Percentiles rank a stretch among this genome's conserved stretches.
phyloP scores from a whole-genome alignment of 176 grass and related monocot genomes.

The Juncus effusus region DNA sequence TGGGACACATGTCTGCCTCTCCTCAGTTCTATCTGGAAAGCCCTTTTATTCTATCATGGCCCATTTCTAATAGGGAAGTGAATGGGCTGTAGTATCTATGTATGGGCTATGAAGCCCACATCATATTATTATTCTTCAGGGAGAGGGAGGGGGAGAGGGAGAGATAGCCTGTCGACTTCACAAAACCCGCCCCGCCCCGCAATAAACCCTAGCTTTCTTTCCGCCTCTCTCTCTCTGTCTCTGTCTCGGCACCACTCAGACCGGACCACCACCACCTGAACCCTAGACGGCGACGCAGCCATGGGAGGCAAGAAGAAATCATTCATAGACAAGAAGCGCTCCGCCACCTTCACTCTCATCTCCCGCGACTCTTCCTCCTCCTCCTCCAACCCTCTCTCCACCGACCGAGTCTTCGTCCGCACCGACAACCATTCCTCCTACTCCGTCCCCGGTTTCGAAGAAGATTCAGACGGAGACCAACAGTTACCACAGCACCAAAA shows the following conservation, averaged over 20 bases:
- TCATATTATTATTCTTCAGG: too few relatives aligned
- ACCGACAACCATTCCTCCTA: constrained; percentile 71
- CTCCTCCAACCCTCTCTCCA: constrained; percentile 13
- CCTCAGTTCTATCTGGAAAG: too few relatives aligned
- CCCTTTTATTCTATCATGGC: too few relatives aligned
- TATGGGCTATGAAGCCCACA: too few relatives aligned
- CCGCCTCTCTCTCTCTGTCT: neutral
- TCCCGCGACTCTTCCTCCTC: constrained; percentile 45
- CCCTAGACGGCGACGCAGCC: constrained; percentile 34
- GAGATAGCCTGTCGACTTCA: too few relatives aligned
- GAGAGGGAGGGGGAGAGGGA: too few relatives aligned
- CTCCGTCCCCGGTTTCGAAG: constrained; percentile 54
- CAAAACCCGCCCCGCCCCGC: neutral
- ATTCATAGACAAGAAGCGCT: constrained; percentile 60
- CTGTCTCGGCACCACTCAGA: neutral
- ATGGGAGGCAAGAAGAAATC: constrained; percentile 55
- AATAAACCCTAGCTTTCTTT: neutral
- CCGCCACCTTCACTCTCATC: constrained; percentile 78
- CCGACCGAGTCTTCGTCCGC: constrained; percentile 80
- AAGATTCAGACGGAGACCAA: constrained; percentile 27
- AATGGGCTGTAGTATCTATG: too few relatives aligned
- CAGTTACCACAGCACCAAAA: neutral
- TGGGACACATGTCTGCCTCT: too few relatives aligned
- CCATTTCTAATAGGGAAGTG: too few relatives aligned
- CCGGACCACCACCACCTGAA: constrained; percentile 11